phyloP scores from a whole-genome alignment of 129 eudicot genomes.

The carrot (Daucus carota) region DNA sequence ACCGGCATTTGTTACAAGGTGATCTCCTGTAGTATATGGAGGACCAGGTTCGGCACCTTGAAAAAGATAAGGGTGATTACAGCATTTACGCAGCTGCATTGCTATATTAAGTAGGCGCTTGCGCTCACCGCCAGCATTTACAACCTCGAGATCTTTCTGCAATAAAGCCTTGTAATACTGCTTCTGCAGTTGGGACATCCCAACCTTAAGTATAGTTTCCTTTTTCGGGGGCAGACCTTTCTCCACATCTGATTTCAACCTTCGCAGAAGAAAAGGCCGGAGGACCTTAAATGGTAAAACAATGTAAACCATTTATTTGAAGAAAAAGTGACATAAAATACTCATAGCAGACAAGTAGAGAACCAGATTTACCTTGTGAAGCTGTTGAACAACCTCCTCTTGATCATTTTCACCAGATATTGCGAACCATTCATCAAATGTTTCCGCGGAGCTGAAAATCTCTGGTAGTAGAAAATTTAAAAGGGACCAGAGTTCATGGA shows the following conservation, averaged over 20 bases:
- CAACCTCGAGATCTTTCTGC: conserved; percentile 99
- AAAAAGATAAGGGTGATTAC: conserved; percentile 96
- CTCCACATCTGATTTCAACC: conserved; percentile 98
- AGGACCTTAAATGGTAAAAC: conserved; percentile 46
- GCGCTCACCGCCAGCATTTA: conserved; percentile 99
- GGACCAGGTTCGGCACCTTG: conserved; percentile 99
- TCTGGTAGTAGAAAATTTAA: conserved; percentile 96
- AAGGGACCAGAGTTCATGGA: conserved; percentile 97
- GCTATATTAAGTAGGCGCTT: conserved; percentile 92
- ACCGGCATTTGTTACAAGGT: conserved; percentile 90
- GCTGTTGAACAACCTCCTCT: conserved; percentile 97
- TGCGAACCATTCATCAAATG: conserved; percentile 98
- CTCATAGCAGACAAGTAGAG: neutral
- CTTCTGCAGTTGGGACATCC: conserved; percentile 99
- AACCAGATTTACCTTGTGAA: conserved; percentile 69
- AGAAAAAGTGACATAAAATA: neutral
- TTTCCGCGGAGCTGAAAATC: conserved; percentile 95
- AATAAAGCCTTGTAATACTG: conserved; percentile 80
- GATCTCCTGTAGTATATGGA: conserved; percentile 94
- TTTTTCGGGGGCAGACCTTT: conserved; percentile 98
- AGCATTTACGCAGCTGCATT: conserved; percentile 97
- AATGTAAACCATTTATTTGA: neutral
- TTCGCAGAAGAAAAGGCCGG: conserved; percentile 83
- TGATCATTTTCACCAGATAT: conserved; percentile 98
- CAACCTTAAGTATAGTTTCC: conserved; percentile 96